Evolutionary conservation across 768 basidiomycete species (phyloP), one percentile per base, ranked within the genome.

Genomic region (Naganishia kalamii): DNA sequence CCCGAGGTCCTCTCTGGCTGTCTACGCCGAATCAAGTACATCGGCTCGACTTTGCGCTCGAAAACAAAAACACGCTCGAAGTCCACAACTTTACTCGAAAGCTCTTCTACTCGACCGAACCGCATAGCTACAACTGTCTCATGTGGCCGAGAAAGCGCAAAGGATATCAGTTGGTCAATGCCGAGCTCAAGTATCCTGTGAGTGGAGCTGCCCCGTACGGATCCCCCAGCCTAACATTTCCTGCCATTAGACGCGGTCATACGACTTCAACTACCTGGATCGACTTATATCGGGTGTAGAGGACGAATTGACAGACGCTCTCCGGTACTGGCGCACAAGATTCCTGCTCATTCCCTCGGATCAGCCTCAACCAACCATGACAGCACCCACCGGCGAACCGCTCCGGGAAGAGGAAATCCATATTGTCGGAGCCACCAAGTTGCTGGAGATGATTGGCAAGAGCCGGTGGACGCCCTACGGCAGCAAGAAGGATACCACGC

Each of bases 1-100:
- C 75, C 17, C 69, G 68, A 33, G 85, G 88, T 57, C 87, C 92
- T 0, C 87, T 96, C 7, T 98, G 88, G 79, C 82, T 98, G 61
- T 90, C 90, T 70, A 92, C 93, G 85, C 88, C 87, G 74, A 94
- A 97, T 74, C 90, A 94, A 78, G 91, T 98, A 46, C 94, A 98
- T 77, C 83, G 88, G 27, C 86, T 99, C 67, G 87, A 88, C 44
- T 98, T 92, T 72, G 89, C 87, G 48, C 72, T 74, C 29, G 71
- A 74, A 4, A 89, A 89, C n/a, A 88, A 54, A 37, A 65, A 92
- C 71, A 84, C 86, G 17, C 89, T 98, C 66, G 88, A 91, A 71
- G 91, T 97, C 19, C 84, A 87, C 70, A 83, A 90, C 43, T 92
- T 91, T 74, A 87, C 90, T 29, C 84, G 92, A 27, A 83, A 87